Conservation (phyloP, 2,329 filamentous ascomycete genomes). For the Cladosporium sphaerospermum region DNA sequence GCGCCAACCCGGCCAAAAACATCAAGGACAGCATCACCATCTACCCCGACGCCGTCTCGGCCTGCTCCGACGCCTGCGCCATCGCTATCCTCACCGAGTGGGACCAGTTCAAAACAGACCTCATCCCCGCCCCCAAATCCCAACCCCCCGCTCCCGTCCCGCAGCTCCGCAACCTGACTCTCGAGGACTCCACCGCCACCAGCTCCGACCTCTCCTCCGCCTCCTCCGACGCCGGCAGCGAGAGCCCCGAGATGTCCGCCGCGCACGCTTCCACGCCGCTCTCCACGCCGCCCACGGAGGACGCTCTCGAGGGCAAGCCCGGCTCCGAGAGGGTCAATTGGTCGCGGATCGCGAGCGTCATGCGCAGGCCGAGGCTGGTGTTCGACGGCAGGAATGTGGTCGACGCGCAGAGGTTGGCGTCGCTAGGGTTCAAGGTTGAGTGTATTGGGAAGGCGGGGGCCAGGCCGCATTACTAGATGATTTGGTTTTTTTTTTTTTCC, state of each 20-base stretch:
- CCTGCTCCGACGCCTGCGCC: conserved; percentile 26
- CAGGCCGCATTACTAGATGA: not conserved
- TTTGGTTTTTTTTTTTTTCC: not conserved
- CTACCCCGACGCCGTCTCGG: conserved; percentile 24
- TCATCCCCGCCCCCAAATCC: not conserved
- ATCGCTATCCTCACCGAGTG: conserved; percentile 27
- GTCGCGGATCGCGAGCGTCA: conserved; percentile 21
- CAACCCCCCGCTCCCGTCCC: not conserved
- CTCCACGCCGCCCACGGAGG: conserved; percentile 12
- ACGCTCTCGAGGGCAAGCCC: conserved; percentile 4
- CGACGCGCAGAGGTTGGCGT: conserved; percentile 21
- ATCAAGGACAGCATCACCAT: conserved; percentile 22
- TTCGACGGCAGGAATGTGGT: conserved; percentile 30
- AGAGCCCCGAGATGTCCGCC: conserved; percentile 3
- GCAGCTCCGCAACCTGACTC: not conserved
- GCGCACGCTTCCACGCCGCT: conserved; percentile 11
- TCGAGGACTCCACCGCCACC: conserved; percentile 13
- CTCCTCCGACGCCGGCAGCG: conserved; percentile 7
- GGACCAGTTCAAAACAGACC: conserved; percentile 26
- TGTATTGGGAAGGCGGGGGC: conserved; percentile 9
- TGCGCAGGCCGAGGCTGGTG: conserved; percentile 25
- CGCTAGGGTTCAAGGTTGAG: conserved; percentile 27
- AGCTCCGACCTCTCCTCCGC: conserved; percentile 7
- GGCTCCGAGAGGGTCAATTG: conserved; percentile 15
- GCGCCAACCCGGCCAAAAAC: conserved; percentile 15